Conservation (phyloP, 192 early-diverging fungal species). For the Coemansia sp. region DNA sequence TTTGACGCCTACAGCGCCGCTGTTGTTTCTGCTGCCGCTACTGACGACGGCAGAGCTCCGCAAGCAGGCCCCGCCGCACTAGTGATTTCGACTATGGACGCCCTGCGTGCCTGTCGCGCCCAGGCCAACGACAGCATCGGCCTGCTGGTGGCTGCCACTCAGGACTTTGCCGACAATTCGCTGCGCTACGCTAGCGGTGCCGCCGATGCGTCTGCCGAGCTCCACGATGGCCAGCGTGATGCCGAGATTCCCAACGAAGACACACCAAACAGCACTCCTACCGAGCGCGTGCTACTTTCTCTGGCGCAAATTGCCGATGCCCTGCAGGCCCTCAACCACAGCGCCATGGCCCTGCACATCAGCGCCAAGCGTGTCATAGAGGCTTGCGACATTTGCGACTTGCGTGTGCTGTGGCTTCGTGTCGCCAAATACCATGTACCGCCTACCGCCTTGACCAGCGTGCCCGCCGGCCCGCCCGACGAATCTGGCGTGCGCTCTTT, state of each 20-base stretch:
- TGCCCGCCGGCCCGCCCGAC: constrained; percentile 34
- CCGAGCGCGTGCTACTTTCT: constrained; percentile 22
- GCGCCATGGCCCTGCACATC: constrained; percentile 49
- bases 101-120: constrained; percentile 28
- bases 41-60: constrained; percentile 27
- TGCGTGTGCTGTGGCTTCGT: constrained; percentile 53
- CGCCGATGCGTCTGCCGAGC: neutral
- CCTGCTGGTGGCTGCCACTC: constrained; percentile 41
- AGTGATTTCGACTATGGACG: constrained; percentile 22
- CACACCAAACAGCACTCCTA: neutral
- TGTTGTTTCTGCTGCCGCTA: constrained; percentile 24
- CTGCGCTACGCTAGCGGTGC: constrained; percentile 10
- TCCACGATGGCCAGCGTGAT: constrained; percentile 24
- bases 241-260: constrained; percentile 35
- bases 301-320: constrained; percentile 28
- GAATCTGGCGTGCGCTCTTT: neutral
- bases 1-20: constrained; percentile 45
- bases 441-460: constrained; percentile 36
- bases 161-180: constrained; percentile 48
- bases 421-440: constrained; percentile 35
- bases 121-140: constrained; percentile 46
- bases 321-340: constrained; percentile 50
- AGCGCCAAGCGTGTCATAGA: constrained; percentile 53
- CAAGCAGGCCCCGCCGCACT: constrained; percentile 31
- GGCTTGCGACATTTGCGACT: constrained; percentile 51